These are phyloP conservation scores for Calonectria crousiana DNA, from an alignment of 2,329 filamentous ascomycete genomes.

Conservation along the genomic window DNA sequence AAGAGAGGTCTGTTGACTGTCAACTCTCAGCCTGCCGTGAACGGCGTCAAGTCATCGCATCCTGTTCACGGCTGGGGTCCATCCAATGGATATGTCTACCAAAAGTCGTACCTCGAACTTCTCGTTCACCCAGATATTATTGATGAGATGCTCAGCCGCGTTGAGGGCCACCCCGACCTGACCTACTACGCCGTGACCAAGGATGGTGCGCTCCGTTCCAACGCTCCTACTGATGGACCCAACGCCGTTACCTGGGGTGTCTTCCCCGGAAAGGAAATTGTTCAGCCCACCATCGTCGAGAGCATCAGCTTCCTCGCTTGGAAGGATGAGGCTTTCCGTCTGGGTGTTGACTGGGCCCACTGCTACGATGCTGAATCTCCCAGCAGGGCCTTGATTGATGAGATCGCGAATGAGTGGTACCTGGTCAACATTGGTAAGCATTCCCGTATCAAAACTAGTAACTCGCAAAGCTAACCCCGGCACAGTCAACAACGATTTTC, in stretches of 20 bases:
- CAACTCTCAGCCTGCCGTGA: conserved; percentile 96
- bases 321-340: conserved; percentile 96
- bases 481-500: conserved; percentile 97
- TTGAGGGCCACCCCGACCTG: conserved; percentile 82
- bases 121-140: conserved; percentile 86
- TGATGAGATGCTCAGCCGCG: conserved; percentile 79
- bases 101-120: conserved; percentile 96
- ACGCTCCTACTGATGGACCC: conserved; percentile 85
- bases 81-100: conserved; percentile 95
- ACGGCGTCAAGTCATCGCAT: conserved; percentile 89
- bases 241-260: conserved; percentile 99
- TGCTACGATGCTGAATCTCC: conserved; percentile 84
- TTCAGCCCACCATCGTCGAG: conserved; percentile 99
- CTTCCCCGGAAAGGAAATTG: conserved; percentile 98
- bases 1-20: conserved; percentile 89
- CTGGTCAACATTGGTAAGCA: conserved; percentile 91
- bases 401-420: conserved; percentile 91
- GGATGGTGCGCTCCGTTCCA: conserved; percentile 83
- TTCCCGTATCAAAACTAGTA: background rate
- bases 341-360: conserved; percentile 93
- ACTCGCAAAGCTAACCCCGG: conserved; percentile 3
- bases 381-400: conserved; percentile 83
- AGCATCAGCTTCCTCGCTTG: conserved; percentile 97
- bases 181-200: conserved; percentile 96
- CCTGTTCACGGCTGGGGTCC: conserved; percentile 95